Percentiles rank a stretch among this genome's conserved stretches.
Conservation (phyloP, 2,329 filamentous ascomycete genomes). For the Aureobasidium sp. region DNA sequence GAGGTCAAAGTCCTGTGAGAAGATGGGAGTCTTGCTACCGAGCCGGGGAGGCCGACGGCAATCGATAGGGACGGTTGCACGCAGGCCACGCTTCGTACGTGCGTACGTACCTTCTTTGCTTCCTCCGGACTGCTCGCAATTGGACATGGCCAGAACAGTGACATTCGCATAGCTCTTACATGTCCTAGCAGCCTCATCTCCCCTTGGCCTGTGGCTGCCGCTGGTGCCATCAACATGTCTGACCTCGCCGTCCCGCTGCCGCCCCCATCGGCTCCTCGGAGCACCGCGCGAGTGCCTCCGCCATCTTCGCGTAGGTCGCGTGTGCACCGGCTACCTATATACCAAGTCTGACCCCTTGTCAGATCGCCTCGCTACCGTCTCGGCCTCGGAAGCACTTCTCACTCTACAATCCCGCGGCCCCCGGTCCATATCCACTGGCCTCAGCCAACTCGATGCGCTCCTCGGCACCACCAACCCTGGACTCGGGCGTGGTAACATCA, state of each 20-base stretch:
- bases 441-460: conserved; percentile 40
- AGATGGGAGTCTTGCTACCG: background rate
- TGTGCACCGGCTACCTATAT: background rate
- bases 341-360: conserved; percentile 5
- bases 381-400: conserved; percentile 63
- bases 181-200: background rate
- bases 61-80: conserved; percentile 1
- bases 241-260: background rate
- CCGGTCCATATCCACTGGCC: conserved; percentile 40
- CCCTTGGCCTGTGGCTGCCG: background rate
- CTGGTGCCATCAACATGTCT: background rate
- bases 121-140: background rate
- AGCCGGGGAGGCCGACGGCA: background rate
- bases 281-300: conserved; percentile 14
- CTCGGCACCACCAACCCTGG: conserved; percentile 42
- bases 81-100: background rate
- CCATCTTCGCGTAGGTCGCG: conserved; percentile 31
- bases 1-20: background rate
- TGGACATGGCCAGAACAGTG: background rate
- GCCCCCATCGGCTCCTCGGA: background rate
- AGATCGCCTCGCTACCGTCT: conserved; percentile 72
- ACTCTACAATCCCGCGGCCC: conserved; percentile 46
- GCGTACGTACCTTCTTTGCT: background rate
- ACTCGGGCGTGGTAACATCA: conserved; percentile 66
- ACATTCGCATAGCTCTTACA: background rate